Evolutionary conservation across 1,284 basidiomycete genomes (phyloP).

Genomic region (Leccinum ambiguum): DNA sequence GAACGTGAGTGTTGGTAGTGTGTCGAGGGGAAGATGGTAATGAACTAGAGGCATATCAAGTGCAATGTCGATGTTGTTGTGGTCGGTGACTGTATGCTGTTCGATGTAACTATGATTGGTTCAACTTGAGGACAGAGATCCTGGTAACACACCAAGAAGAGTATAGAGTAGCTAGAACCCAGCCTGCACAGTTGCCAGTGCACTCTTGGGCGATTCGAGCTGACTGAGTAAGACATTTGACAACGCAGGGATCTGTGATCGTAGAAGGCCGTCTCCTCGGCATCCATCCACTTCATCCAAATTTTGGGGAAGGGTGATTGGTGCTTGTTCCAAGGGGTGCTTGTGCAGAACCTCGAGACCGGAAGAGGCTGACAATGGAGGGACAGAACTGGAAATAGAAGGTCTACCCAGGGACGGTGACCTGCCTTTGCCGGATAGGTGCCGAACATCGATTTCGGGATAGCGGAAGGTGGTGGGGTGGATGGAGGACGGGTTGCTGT

Average conservation of each 20-base stretch:
- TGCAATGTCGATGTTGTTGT: constrained; percentile 75
- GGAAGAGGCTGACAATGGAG: too few relatives aligned
- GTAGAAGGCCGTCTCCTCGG: constrained; percentile 77
- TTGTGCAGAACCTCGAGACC: too few relatives aligned
- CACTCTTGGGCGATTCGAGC: constrained; percentile 77
- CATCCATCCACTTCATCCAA: constrained; percentile 63
- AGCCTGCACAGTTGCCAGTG: constrained; percentile 79
- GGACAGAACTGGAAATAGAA: too few relatives aligned
- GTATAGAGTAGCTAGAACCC: constrained; percentile 81
- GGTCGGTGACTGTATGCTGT: constrained; percentile 47
- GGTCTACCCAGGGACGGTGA: too few relatives aligned
- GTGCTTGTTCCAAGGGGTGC: too few relatives aligned
- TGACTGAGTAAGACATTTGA: constrained; percentile 85
- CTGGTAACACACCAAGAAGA: constrained; percentile 79
- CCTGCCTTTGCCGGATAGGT: too few relatives aligned
- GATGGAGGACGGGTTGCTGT: too few relatives aligned
- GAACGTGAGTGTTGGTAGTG: constrained; percentile 76
- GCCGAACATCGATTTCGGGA: too few relatives aligned
- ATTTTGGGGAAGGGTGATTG: constrained; percentile 38
- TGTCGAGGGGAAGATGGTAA: constrained; percentile 79
- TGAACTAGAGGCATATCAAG: constrained; percentile 82
- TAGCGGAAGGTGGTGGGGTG: too few relatives aligned
- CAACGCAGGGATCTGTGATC: constrained; percentile 72
- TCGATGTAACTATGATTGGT: constrained; percentile 51
- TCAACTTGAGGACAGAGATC: constrained; percentile 79